Evolutionary conservation across 371 early-diverging fungal genomes (phyloP).

Genomic region (Mucor saturninus): DNA sequence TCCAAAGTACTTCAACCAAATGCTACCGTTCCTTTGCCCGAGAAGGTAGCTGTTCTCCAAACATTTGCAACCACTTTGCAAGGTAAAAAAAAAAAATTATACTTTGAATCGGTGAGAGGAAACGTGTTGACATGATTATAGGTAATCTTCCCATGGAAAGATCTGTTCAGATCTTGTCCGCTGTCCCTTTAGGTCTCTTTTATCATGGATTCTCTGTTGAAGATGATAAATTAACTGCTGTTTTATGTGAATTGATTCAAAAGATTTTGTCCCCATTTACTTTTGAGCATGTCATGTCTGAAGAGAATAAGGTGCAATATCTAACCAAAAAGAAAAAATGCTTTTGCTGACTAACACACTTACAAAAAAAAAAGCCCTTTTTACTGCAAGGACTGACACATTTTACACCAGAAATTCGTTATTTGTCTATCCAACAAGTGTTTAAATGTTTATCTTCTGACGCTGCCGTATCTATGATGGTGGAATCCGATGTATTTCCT

Average conservation of each 20-base stretch:
- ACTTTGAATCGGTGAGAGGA: background rate
- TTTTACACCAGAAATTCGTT: conserved; percentile 50
- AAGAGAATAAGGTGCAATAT: conserved; percentile 27
- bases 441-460: conserved; percentile 43
- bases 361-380: conserved; percentile 28
- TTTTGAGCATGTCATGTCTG: conserved; percentile 29
- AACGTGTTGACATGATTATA: conserved; percentile 1
- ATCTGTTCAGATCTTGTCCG: conserved; percentile 29
- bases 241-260: conserved; percentile 36
- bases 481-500: conserved; percentile 47
- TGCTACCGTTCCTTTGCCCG: conserved; percentile 19
- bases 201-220: conserved; percentile 35
- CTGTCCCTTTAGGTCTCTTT: conserved; percentile 33
- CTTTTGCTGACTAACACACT: too few relatives aligned
- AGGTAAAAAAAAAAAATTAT: conserved; percentile 21
- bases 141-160: conserved; percentile 27
- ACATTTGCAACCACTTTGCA: conserved; percentile 33
- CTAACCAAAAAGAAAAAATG: background rate
- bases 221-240: conserved; percentile 27
- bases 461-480: conserved; percentile 33
- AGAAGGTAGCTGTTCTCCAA: conserved; percentile 36
- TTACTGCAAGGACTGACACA: conserved; percentile 50
- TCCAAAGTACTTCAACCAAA: conserved; percentile 30
- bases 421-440: conserved; percentile 45
- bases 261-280: conserved; percentile 38